These are phyloP conservation scores for Stephania yunnanensis DNA, from an alignment of 164 flowering plant genomes.

Conservation along the genomic window DNA sequence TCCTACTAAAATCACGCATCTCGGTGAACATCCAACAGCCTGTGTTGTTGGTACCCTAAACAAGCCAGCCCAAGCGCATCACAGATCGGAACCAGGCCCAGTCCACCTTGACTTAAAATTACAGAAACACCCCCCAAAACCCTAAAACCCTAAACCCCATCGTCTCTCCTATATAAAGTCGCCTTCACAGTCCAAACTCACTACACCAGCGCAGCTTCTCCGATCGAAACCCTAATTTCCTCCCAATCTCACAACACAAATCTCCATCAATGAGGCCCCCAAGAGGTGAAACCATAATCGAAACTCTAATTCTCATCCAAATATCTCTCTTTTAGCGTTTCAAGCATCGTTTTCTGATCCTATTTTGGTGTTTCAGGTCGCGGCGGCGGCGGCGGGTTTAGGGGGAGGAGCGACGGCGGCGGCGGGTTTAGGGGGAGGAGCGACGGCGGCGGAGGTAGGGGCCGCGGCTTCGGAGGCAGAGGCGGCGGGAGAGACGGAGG, in stretches of 20 bases:
- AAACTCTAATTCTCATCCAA: background rate
- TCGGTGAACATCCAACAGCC: too few relatives aligned
- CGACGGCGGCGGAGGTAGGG: conserved; percentile 27
- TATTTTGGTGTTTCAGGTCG: conserved; percentile 9
- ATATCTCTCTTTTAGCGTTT: background rate
- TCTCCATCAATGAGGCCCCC: conserved; percentile 22
- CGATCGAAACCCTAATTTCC: background rate
- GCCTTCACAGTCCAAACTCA: background rate
- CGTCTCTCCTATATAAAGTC: background rate
- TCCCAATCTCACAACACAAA: background rate
- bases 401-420: conserved; percentile 39
- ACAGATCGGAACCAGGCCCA: too few relatives aligned
- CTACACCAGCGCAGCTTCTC: background rate
- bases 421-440: conserved; percentile 37
- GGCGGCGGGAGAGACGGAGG: conserved; percentile 33
- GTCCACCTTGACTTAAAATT: too few relatives aligned
- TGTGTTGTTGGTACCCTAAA: too few relatives aligned
- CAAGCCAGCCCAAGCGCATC: too few relatives aligned
- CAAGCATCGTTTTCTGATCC: background rate
- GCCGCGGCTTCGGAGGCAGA: conserved; percentile 23
- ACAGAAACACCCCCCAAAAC: background rate
- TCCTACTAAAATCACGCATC: too few relatives aligned
- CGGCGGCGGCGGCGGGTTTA: conserved; percentile 19
- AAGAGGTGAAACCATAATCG: conserved; percentile 6
- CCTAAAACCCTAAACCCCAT: conserved; percentile 5